Evolutionary conservation across 306 rosid species (phyloP), one percentile per base, ranked within the genome.

Genomic region (Cucurbita argyrosperma): DNA sequence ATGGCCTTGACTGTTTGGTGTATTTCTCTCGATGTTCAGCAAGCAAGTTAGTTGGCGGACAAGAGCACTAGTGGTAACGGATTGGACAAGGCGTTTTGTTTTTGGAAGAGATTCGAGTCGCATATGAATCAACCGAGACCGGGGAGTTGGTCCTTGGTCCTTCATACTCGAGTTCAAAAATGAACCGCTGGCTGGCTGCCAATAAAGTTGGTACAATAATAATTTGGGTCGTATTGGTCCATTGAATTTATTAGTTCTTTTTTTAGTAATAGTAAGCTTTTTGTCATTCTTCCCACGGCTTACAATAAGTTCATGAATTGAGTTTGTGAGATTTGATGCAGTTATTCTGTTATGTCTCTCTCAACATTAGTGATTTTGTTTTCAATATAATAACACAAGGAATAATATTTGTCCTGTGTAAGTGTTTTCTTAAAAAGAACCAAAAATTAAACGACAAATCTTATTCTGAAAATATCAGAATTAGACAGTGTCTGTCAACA

Each of bases 41-140:
- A 94, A 94, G 82, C 97, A 94, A 94, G 97, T 94, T 18, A 94
- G 97, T 85, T 89, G 96, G 99, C 91, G 99, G 52, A 94, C 92
- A 50, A 89, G 90, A 78, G 90, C 90, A n/a, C 60, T 94, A 19
- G 99, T 94, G 18, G 81, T 89, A 4, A 45, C 99, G 43, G 99
- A 94, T 78, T 94, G 99, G 99, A 26, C 64, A 30, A 87, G 92
- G 76, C 96, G 97, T 73, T 88, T 85, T 68, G 59, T 91, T 38
- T 94, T 83, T 8, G 99, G 99, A 4, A 87, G 99, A 76, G 97
- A 94, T 82, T 89, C 99, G 0, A 94, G 96, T 76, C 88, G 87
- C 80, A 82, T 84, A 15, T 84, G 85, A 90, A 80, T 14, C 71
- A 6, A 26, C n/a, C 23, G 4, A 13, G 57, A 13, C 52, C 7